These are phyloP conservation scores for Sugiyamaella neomexicana DNA, from an alignment of 1,139 yeast species.

Conservation along the genomic window DNA sequence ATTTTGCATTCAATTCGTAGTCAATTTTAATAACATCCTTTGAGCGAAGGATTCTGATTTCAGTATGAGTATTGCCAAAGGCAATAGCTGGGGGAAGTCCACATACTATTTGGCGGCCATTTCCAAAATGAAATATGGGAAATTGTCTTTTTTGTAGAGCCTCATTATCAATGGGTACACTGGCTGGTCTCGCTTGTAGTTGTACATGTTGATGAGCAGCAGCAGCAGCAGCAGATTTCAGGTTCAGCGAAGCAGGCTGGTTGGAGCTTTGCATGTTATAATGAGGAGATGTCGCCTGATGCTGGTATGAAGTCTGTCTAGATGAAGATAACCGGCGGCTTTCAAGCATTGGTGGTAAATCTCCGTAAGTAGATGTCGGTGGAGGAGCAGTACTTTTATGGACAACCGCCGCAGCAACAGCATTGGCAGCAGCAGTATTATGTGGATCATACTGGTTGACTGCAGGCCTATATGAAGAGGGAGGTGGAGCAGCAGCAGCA, in stretches of 20 bases:
- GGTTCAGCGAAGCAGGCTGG: constrained; percentile 21
- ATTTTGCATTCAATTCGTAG: constrained; percentile 35
- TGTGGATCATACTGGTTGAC: constrained; percentile 11
- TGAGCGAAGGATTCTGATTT: constrained; percentile 37
- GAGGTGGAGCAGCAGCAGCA: constrained; percentile 10
- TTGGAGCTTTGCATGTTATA: neutral
- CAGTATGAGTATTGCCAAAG: constrained; percentile 35
- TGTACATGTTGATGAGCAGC: constrained; percentile 11
- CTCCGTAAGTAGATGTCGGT: constrained; percentile 16
- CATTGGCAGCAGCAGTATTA: constrained; percentile 15
- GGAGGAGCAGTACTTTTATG: constrained; percentile 17
- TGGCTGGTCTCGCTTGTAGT: constrained; percentile 13
- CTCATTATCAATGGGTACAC: constrained; percentile 36
- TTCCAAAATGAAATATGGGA: constrained; percentile 76
- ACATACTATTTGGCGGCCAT: constrained; percentile 47
- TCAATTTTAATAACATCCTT: constrained; percentile 23
- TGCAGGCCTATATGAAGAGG: constrained; percentile 1
- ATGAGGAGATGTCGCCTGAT: neutral
- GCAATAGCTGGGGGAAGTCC: constrained; percentile 47
- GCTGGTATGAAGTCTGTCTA: constrained; percentile 8
- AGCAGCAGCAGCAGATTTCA: constrained; percentile 12
- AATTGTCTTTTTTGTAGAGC: constrained; percentile 54
- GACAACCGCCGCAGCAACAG: constrained; percentile 7
- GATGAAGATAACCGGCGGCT: constrained; percentile 2
- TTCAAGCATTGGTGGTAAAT: constrained; percentile 12